Evolutionary conservation across 2,329 filamentous ascomycete genomes (phyloP), one percentile per base, ranked within the genome.

Genomic region (Fusarium sp.): DNA sequence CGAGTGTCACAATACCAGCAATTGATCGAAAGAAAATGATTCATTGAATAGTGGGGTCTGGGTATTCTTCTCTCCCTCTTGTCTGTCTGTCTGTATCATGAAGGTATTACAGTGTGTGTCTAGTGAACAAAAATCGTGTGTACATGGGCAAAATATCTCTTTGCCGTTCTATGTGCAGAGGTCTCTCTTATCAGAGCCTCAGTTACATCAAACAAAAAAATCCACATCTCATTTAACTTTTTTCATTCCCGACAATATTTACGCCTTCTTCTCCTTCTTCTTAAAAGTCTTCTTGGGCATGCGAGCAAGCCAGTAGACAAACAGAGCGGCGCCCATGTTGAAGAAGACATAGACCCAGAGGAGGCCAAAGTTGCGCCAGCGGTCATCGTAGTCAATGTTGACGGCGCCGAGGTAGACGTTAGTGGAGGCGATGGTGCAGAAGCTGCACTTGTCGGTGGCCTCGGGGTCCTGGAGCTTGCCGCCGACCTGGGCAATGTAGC

Each of bases 301-400:
- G 56, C 87, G 83, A 4, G 82, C 85, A 69, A 89, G 79, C 86
- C 87, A 92, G 81, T 92, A 92, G 54, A 92, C 81, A 13, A 85
- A 80, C 35, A 92, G 81, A 0, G 90, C 89, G 1, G 85, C 88
- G 16, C 79, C 81, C 31, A 91, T 82, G 79, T 92, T 92, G 80
- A 92, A 90, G 33, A 85, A 78, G 68, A 91, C 85, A 73, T 89
- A 92, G 0, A 85, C 85, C 85, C 88, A 92, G 41, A 91, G 80
- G 31, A 93, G 83, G 13, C 91, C 92, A 80, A 92, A 92, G 82
- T 94, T 93, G 71, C 92, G 87, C 92, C 92, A 94, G 43, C 91
- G 84, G 41, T 93, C 84, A 31, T 74, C 80, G 79, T 92, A 94
- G 73, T 85, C 80, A 65, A 88, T 86, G 60, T 85, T 84, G 59